phyloP scores from a whole-genome alignment of 371 early-diverging fungal species.

The Batkoa obscura region DNA sequence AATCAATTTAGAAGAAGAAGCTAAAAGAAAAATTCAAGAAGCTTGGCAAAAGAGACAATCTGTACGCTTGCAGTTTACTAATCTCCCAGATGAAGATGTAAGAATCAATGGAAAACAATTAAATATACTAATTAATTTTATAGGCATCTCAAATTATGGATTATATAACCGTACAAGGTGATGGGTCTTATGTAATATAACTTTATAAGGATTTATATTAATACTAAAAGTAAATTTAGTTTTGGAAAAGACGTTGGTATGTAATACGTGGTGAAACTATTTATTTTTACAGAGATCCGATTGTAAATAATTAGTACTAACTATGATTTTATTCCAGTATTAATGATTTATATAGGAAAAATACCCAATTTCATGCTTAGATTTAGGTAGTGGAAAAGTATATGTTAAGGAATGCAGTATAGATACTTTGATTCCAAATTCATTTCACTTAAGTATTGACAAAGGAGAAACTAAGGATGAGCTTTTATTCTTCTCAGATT shows the following conservation, averaged over 20 bases:
- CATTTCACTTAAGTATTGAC: too few relatives aligned
- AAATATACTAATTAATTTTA: neutral
- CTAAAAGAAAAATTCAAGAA: slow-evolving; percentile 1
- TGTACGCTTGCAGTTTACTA: neutral
- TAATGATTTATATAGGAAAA: slow-evolving; percentile 11
- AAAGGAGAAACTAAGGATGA: too few relatives aligned
- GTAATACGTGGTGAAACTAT: slow-evolving; percentile 17
- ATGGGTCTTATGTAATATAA: slow-evolving; percentile 13
- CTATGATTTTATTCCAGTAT: neutral
- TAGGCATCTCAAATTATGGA: slow-evolving; percentile 12
- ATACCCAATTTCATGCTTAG: slow-evolving; percentile 20
- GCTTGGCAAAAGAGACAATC: slow-evolving; percentile 3
- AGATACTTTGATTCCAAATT: slow-evolving; percentile 20
- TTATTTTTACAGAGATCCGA: slow-evolving; percentile 15
- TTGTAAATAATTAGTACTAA: neutral
- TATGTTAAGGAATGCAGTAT: slow-evolving; percentile 17
- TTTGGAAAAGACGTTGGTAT: slow-evolving; percentile 29
- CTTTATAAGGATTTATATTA: slow-evolving; percentile 4
- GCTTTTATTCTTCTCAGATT: too few relatives aligned
- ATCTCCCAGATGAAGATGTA: neutral
- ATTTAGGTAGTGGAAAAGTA: slow-evolving; percentile 16
- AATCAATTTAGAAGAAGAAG: neutral
- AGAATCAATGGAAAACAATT: neutral
- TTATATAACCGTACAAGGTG: slow-evolving; percentile 18
- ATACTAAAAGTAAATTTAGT: slow-evolving; percentile 5